Percentiles rank a stretch among this genome's conserved stretches.
phyloP scores from a whole-genome alignment of 495 filamentous ascomycete genomes.

The Penicillium soppii region DNA sequence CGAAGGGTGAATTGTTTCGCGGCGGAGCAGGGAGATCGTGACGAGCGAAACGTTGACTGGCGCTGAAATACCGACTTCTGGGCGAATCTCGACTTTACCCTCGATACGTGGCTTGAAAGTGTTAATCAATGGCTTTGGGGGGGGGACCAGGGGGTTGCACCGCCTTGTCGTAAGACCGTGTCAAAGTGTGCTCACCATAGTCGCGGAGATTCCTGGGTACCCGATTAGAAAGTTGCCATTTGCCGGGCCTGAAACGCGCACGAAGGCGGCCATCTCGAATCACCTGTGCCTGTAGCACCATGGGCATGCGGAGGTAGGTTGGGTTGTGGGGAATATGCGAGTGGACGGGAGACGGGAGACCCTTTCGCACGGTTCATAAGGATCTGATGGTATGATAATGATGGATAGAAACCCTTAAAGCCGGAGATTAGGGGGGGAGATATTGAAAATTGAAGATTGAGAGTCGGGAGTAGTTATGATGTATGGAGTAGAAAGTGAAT shows the following conservation, averaged over 20 bases:
- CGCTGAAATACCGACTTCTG: conserved; percentile 74
- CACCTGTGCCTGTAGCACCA: conserved; percentile 43
- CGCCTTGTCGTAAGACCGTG: not conserved
- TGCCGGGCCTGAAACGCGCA: conserved; percentile 94
- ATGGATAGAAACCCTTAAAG: not conserved
- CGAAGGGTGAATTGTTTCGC: conserved; percentile 94
- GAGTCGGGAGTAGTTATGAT: not conserved
- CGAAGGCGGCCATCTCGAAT: conserved; percentile 77
- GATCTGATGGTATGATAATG: not conserved
- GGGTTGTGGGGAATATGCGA: conserved; percentile 33
- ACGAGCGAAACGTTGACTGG: conserved; percentile 91
- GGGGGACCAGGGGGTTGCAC: conserved; percentile 1
- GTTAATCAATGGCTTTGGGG: conserved; percentile 1
- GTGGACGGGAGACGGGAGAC: conserved; percentile 19
- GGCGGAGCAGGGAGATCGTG: conserved; percentile 86
- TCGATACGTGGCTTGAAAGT: conserved; percentile 80
- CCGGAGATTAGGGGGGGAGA: not conserved
- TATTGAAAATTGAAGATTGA: not conserved
- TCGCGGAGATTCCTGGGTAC: conserved; percentile 97
- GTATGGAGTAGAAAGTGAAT: conserved; percentile 3
- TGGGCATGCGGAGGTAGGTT: conserved; percentile 37
- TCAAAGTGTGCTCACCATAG: conserved; percentile 64
- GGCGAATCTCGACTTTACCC: conserved; percentile 96
- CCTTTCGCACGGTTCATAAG: conserved; percentile 36
- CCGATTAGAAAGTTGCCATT: conserved; percentile 97